Conservation (phyloP, 768 basidiomycete genomes). For the Boletus rex-veris region DNA sequence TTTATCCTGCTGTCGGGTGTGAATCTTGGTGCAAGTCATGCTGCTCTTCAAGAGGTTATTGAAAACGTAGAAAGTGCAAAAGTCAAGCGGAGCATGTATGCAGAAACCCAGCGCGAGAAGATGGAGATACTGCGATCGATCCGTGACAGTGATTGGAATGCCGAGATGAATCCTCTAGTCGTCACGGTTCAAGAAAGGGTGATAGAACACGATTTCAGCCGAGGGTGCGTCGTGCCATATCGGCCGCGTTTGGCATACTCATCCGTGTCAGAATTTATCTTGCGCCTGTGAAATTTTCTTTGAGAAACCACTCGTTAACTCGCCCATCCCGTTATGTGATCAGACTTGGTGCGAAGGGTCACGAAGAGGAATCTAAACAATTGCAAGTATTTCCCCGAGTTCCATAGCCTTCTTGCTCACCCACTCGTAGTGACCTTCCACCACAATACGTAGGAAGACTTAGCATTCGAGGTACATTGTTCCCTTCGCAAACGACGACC, state of each 20-base stretch:
- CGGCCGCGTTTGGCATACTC: neutral
- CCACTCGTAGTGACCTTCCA: slow-evolving; percentile 37
- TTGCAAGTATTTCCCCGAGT: slow-evolving; percentile 12
- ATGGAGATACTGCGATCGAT: slow-evolving; percentile 64
- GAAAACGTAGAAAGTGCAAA: slow-evolving; percentile 58
- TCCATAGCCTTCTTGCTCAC: slow-evolving; percentile 7
- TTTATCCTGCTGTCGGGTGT: slow-evolving; percentile 56
- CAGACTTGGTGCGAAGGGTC: slow-evolving; percentile 36
- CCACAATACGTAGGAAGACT: slow-evolving; percentile 66
- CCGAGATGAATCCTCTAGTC: slow-evolving; percentile 71
- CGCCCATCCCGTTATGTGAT: slow-evolving; percentile 57
- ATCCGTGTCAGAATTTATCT: slow-evolving; percentile 47
- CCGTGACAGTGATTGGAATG: slow-evolving; percentile 68
- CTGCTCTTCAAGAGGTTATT: slow-evolving; percentile 58
- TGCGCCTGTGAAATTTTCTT: slow-evolving; percentile 48
- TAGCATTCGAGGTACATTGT: slow-evolving; percentile 57
- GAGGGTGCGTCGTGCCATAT: slow-evolving; percentile 51
- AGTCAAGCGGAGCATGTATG: slow-evolving; percentile 82
- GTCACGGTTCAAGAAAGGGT: slow-evolving; percentile 46
- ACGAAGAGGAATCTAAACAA: slow-evolving; percentile 19
- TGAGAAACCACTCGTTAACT: slow-evolving; percentile 73
- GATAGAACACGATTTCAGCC: slow-evolving; percentile 60
- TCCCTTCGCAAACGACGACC: slow-evolving; percentile 43
- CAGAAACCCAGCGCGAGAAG: slow-evolving; percentile 80
- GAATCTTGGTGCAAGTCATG: slow-evolving; percentile 67